Percentiles rank a stretch among this genome's conserved stretches.
phyloP scores from a whole-genome alignment of 345 rosid genomes.

The Cardamine occulta region DNA sequence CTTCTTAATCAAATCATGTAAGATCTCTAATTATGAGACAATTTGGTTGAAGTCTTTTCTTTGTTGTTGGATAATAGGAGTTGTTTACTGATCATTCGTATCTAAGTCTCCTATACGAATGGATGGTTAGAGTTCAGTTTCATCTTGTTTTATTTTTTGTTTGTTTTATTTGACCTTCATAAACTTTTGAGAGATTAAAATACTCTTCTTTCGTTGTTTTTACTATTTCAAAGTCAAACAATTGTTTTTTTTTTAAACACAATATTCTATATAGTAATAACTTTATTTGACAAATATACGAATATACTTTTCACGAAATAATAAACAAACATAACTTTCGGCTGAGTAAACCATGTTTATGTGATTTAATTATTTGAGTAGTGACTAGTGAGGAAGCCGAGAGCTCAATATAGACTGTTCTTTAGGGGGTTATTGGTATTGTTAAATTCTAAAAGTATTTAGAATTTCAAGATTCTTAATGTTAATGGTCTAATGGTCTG shows the following conservation, averaged over 20 bases:
- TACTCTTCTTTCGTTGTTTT: neutral
- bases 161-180: constrained; percentile 21
- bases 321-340: neutral
- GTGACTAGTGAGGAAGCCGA: neutral
- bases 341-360: neutral
- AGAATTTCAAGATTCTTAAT: neutral
- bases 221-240: neutral
- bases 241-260: neutral
- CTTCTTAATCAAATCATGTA: constrained; percentile 24
- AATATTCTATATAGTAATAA: neutral
- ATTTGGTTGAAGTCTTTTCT: constrained; percentile 14
- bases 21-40: constrained; percentile 33
- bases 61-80: constrained; percentile 33
- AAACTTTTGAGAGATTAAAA: constrained; percentile 21
- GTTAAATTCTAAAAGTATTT: too few relatives aligned
- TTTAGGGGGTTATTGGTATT: neutral
- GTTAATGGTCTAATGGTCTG: too few relatives aligned
- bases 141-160: constrained; percentile 28
- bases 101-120: constrained; percentile 19
- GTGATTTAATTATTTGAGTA: neutral
- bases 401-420: neutral
- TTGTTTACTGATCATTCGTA: constrained; percentile 34
- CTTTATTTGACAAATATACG: neutral
- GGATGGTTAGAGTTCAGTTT: constrained; percentile 32
- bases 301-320: neutral